Evolutionary conservation across 345 rosid genomes (phyloP), one percentile per base, ranked within the genome.

Genomic region (Stellera chamaejasme): DNA sequence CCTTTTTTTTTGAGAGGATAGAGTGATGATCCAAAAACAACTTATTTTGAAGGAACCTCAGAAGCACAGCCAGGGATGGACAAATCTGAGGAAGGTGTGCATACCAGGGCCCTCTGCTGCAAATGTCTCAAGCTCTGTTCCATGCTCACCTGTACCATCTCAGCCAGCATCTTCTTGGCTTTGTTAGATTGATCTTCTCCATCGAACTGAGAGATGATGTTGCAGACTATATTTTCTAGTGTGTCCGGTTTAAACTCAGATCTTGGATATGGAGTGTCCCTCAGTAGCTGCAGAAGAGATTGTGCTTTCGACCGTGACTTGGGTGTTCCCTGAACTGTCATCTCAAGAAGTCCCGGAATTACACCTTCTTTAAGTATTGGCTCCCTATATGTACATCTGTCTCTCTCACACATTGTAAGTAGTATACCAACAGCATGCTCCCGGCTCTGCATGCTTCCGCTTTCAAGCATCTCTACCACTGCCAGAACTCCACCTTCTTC

Each of bases 131-230:
- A 74, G 73, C 96, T 93, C 74, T 89, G 89, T 48, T 93, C 99
- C 99, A 93, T 89, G 72, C 99, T 88, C 32, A 89, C 96, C 67
- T 93, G 95, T 36, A 93, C 97, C 99, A 93, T 93, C 75, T 93
- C 99, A 13, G 96, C 79, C 44, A 93, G 77, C 96, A 89, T 93
- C 74, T 85, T 87, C 82, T 85, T 93, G 0, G 99, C 99, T 61
- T 93, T 93, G 36, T 82, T 76, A 2, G 87, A 80, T 63, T 93
- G 99, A 16, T 93, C 99, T 48, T 93, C 97, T 52, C 88, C 85
- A 44, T 93, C 95, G 7, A 89, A 84, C 59, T 84, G 90, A 23
- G 95, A 89, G 66, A 93, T 87, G 54, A 93, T 84, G 70, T 84
- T 83, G 45, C 96, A 87, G 43, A 93, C 95, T 32, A 93, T 93